Percentiles rank a stretch among this genome's conserved stretches.
Evolutionary conservation across 768 basidiomycete genomes (phyloP).

Genomic region (Imleria badia): DNA sequence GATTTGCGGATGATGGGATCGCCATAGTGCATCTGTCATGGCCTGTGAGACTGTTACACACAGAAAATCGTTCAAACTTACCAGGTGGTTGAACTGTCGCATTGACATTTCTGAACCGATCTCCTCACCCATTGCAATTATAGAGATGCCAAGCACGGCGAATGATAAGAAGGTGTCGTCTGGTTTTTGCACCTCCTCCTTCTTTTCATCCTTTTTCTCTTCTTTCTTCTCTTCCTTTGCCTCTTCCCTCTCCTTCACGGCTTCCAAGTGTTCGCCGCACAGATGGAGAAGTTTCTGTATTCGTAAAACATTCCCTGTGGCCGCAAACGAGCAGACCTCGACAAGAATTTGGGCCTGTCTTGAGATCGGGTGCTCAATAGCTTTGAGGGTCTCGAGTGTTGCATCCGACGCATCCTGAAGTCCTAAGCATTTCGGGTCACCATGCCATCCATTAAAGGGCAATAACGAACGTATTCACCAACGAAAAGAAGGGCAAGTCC

Average conservation of each 20-base stretch:
- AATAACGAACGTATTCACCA: constrained; percentile 47
- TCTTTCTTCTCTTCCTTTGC: constrained; percentile 43
- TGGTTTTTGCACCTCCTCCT: constrained; percentile 49
- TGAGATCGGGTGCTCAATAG: constrained; percentile 89
- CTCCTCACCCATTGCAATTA: constrained; percentile 98
- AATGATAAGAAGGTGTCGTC: constrained; percentile 90
- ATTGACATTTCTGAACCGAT: constrained; percentile 98
- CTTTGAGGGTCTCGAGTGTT: constrained; percentile 89
- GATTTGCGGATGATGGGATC: constrained; percentile 90
- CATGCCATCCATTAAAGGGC: not conserved
- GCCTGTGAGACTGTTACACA: constrained; percentile 14
- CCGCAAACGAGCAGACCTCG: constrained; percentile 92
- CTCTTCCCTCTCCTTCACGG: constrained; percentile 37
- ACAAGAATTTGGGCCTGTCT: constrained; percentile 90
- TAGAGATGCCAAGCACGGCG: constrained; percentile 88
- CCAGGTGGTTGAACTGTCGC: constrained; percentile 95
- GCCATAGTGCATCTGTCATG: constrained; percentile 93
- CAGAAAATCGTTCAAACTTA: constrained; percentile 37
- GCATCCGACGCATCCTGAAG: constrained; percentile 92
- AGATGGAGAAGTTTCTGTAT: constrained; percentile 90
- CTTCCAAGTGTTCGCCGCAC: constrained; percentile 87
- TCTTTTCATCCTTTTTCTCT: constrained; percentile 62
- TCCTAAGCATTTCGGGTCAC: constrained; percentile 46
- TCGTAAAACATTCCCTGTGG: constrained; percentile 92
- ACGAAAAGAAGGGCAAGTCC: constrained; percentile 90